phyloP scores from a whole-genome alignment of 257 asterid genomes.

The Jaltomata sinuosa region DNA sequence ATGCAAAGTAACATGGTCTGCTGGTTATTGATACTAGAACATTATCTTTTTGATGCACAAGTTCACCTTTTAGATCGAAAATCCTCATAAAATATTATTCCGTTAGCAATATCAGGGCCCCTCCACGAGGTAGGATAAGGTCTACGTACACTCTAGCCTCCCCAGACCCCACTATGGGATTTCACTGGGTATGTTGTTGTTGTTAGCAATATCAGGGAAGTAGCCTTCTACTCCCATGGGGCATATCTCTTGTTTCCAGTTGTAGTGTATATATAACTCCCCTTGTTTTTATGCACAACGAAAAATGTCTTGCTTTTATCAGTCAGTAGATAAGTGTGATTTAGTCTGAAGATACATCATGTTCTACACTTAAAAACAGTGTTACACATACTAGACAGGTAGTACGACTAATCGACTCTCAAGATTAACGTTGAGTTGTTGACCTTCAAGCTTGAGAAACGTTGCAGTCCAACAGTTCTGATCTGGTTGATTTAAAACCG shows the following conservation, averaged over 20 bases:
- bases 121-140: too few relatives aligned
- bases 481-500: background rate
- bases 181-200: too few relatives aligned
- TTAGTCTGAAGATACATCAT: background rate
- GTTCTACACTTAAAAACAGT: background rate
- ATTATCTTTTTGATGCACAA: background rate
- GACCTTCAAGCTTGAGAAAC: background rate
- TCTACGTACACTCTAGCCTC: too few relatives aligned
- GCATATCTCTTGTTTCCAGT: background rate
- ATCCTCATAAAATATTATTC: background rate
- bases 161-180: too few relatives aligned
- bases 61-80: background rate
- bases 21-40: background rate
- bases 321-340: background rate
- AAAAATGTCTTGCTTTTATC: background rate
- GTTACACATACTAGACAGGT: background rate
- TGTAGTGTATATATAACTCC: background rate
- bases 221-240: background rate
- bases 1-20: background rate
- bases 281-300: background rate
- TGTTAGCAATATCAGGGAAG: background rate
- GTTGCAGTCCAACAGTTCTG: background rate
- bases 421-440: too few relatives aligned
- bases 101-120: background rate
- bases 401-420: background rate